Conservation (phyloP, 495 filamentous ascomycete genomes). For the Hypoxylon fragiforme region DNA sequence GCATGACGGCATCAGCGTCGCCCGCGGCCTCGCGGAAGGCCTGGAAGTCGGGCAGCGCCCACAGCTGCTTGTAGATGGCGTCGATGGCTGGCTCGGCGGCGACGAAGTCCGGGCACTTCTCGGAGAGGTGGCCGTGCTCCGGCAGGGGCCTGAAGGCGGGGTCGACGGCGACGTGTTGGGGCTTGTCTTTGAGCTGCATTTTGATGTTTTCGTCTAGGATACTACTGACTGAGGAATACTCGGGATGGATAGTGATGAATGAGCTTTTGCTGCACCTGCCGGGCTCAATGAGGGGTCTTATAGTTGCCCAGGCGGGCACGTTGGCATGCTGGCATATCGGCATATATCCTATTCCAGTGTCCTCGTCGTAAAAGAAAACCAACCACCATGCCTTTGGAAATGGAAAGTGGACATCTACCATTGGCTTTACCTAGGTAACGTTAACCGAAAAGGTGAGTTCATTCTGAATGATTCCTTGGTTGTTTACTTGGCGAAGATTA, state of each 20-base stretch:
- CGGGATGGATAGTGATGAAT: neutral
- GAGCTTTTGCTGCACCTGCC: too few relatives aligned
- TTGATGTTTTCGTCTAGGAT: neutral
- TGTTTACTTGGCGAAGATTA: too few relatives aligned
- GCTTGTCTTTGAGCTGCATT: constrained; percentile 26
- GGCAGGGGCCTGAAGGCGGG: constrained; percentile 31
- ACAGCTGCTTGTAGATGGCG: constrained; percentile 13
- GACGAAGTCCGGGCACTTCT: constrained; percentile 25
- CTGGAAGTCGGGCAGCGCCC: constrained; percentile 26
- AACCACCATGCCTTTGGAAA: too few relatives aligned
- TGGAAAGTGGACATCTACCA: too few relatives aligned
- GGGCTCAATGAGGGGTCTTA: too few relatives aligned
- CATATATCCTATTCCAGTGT: too few relatives aligned
- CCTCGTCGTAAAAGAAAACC: too few relatives aligned
- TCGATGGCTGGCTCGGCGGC: constrained; percentile 17
- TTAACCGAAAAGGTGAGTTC: too few relatives aligned
- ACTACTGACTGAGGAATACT: neutral
- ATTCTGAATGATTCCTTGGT: too few relatives aligned
- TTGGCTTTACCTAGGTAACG: too few relatives aligned
- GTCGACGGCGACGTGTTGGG: constrained; percentile 26
- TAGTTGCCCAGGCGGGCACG: too few relatives aligned
- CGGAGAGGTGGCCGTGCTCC: constrained; percentile 32
- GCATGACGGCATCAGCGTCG: constrained; percentile 25
- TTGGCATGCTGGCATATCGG: too few relatives aligned
- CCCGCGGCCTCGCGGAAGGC: constrained; percentile 21